A percentile compares a stretch with the other conserved stretches of the same genome.
Evolutionary conservation across 768 basidiomycete species (phyloP).

Genomic region (Lentinula boryana): DNA sequence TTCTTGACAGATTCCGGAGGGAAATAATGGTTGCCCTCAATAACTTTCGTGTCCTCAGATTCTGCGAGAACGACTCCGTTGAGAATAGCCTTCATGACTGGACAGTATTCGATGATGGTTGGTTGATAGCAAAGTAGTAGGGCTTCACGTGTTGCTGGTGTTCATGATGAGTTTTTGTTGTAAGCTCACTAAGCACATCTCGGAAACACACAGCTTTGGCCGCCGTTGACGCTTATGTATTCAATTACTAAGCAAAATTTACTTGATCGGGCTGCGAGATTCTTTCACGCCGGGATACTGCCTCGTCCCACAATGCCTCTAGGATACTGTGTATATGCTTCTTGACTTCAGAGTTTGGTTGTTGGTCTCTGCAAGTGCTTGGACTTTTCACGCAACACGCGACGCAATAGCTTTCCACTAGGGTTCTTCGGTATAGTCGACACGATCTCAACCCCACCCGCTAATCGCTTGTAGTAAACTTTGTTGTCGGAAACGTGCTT

Average conservation of each 20-base stretch:
- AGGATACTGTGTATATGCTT: background rate
- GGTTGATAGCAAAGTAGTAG: background rate
- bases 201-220: no score
- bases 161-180: no score
- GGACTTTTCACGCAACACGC: constrained; percentile 46
- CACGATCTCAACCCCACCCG: constrained; percentile 54
- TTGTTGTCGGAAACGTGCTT: constrained; percentile 54
- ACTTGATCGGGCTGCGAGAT: no score
- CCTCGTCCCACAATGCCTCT: no score
- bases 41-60: constrained; percentile 42
- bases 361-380: constrained; percentile 21
- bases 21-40: constrained; percentile 74
- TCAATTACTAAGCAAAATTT: no score
- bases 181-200: no score
- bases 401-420: constrained; percentile 51
- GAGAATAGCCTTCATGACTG: constrained; percentile 35
- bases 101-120: background rate
- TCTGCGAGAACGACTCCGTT: constrained; percentile 53
- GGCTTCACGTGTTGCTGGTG: background rate
- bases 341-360: constrained; percentile 15
- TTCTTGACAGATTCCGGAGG: constrained; percentile 49
- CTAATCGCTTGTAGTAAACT: constrained; percentile 50
- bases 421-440: constrained; percentile 56
- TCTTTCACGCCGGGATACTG: no score
- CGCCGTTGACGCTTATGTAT: no score